Evolutionary conservation across 306 rosid genomes (phyloP).

Genomic region (Malus asiatica): DNA sequence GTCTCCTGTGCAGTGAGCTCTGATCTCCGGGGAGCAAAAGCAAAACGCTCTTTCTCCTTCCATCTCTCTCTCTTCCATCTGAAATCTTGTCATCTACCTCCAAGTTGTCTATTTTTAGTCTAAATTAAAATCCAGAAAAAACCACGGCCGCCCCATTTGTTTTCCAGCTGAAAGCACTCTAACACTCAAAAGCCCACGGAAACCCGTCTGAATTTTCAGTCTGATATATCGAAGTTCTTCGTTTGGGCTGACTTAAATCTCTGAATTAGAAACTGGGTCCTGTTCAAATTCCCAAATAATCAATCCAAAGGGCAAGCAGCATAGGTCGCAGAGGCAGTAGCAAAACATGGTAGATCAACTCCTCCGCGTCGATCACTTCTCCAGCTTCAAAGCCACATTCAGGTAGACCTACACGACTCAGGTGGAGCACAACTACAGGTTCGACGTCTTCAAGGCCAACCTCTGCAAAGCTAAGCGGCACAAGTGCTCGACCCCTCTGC

Average conservation of each 20-base stretch:
- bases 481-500: too few species aligned
- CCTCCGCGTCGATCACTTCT: too few species aligned
- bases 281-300: not conserved
- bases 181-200: not conserved
- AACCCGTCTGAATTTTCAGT: not conserved
- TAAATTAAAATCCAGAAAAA: not conserved
- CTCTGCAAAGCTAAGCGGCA: too few species aligned
- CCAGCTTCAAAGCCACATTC: too few species aligned
- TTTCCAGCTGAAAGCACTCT: not conserved
- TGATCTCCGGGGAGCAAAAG: too few species aligned
- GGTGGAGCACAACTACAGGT: too few species aligned
- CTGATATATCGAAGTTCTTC: constrained; percentile 3
- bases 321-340: too few species aligned
- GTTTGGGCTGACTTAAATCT: constrained; percentile 16
- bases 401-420: too few species aligned
- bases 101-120: constrained; percentile 4
- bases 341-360: too few species aligned
- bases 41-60: not conserved
- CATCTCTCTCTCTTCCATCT: not conserved
- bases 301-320: constrained; percentile 6
- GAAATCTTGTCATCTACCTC: not conserved
- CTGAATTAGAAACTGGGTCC: constrained; percentile 11
- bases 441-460: too few species aligned
- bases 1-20: too few species aligned
- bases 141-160: constrained; percentile 20